phyloP scores from a whole-genome alignment of 176 grass and related monocot genomes.

The Ensete glaucum region DNA sequence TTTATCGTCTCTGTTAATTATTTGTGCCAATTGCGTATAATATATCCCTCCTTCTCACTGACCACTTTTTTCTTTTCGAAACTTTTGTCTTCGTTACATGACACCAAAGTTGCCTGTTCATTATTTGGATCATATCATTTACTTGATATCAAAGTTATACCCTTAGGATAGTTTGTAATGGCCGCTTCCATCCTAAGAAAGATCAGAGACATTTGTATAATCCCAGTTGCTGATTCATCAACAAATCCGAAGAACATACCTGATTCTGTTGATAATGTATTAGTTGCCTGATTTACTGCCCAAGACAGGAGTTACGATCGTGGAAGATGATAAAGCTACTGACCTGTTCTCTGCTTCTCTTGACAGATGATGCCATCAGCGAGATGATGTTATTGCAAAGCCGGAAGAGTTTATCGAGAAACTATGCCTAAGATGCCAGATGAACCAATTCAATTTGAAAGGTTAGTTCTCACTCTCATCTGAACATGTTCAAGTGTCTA shows the following conservation, averaged over 20 bases:
- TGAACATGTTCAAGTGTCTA: too few relatives aligned
- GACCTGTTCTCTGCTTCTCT: slow-evolving; percentile 51
- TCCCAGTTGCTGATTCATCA: slow-evolving; percentile 51
- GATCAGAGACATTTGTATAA: slow-evolving; percentile 64
- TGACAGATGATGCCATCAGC: slow-evolving; percentile 58
- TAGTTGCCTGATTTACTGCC: slow-evolving; percentile 57
- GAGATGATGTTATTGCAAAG: slow-evolving; percentile 60
- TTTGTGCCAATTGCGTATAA: too few relatives aligned
- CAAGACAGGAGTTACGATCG: slow-evolving; percentile 61
- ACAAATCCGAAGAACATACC: slow-evolving; percentile 46
- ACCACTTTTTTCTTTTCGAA: too few relatives aligned
- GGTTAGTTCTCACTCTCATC: slow-evolving; percentile 28
- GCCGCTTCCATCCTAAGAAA: slow-evolving; percentile 45
- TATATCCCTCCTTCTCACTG: too few relatives aligned
- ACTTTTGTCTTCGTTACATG: too few relatives aligned
- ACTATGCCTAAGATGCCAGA: slow-evolving; percentile 46
- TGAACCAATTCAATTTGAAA: slow-evolving; percentile 95
- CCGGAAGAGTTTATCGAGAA: slow-evolving; percentile 51
- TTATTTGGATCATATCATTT: too few relatives aligned
- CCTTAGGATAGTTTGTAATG: slow-evolving; percentile 25
- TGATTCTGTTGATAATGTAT: slow-evolving; percentile 50
- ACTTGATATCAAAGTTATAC: too few relatives aligned
- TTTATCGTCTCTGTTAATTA: too few relatives aligned
- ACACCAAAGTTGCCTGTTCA: too few relatives aligned
- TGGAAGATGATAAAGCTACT: slow-evolving; percentile 67